Percentiles rank a stretch among this genome's conserved stretches.
Conservation (phyloP, 352 stramenopile species). For the Stramenopiles sp. region DNA sequence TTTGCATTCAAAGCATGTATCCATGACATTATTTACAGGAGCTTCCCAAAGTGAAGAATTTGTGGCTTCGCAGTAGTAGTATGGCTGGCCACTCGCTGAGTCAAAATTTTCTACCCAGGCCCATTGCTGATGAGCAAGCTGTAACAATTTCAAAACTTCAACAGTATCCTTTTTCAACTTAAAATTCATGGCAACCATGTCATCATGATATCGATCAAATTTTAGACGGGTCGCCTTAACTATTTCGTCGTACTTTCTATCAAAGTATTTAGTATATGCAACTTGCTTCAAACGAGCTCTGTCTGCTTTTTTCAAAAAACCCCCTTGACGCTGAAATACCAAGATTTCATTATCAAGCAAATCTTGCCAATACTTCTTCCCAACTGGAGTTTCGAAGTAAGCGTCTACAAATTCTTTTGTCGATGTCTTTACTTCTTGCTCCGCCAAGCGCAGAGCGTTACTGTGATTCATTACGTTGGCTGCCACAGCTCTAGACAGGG, state of each 20-base stretch:
- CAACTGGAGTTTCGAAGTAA: neutral
- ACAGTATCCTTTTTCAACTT: neutral
- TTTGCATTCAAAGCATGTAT: neutral
- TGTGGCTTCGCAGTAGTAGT: neutral
- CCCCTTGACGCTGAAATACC: neutral
- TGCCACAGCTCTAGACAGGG: neutral
- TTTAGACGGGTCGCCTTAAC: neutral
- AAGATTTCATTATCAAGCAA: neutral
- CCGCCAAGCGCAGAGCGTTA: neutral
- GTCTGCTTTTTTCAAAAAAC: neutral
- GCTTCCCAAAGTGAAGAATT: neutral
- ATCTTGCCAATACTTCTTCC: neutral
- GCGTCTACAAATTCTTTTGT: slow-evolving; percentile 6
- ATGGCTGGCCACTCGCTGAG: neutral
- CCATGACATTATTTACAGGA: neutral
- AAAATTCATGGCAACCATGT: neutral
- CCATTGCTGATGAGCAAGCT: neutral
- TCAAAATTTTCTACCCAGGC: neutral
- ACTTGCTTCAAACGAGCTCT: neutral
- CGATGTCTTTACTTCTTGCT: neutral
- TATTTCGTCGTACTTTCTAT: neutral
- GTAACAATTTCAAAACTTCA: neutral
- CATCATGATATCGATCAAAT: neutral
- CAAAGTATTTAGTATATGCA: neutral
- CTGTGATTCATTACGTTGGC: neutral